A percentile compares a stretch with the other conserved stretches of the same genome.
Conservation (phyloP, 192 early-diverging fungal genomes). For the Umbelopsis ramanniana region DNA sequence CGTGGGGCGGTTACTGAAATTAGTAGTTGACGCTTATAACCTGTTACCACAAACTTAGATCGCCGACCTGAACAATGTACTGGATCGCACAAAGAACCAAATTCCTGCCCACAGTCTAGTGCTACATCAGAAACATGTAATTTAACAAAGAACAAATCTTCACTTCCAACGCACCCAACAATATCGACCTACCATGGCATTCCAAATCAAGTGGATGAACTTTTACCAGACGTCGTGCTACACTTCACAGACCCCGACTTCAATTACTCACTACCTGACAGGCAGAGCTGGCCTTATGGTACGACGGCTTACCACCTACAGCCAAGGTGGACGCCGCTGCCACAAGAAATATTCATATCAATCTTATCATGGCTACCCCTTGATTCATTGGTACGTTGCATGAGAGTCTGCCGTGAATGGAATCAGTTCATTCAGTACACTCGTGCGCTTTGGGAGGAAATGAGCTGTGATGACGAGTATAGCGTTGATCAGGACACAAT, state of each 20-base stretch:
- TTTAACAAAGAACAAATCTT: too few relatives aligned
- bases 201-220: not conserved
- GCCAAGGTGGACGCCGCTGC: not conserved
- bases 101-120: too few relatives aligned
- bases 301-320: not conserved
- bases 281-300: not conserved
- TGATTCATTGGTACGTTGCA: conserved; percentile 5
- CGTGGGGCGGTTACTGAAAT: too few relatives aligned
- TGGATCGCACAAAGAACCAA: too few relatives aligned
- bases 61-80: too few relatives aligned
- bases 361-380: not conserved
- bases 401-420: not conserved
- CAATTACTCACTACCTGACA: not conserved
- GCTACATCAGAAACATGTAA: too few relatives aligned
- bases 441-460: not conserved
- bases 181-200: too few relatives aligned
- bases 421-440: not conserved
- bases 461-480: not conserved
- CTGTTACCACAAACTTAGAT: too few relatives aligned
- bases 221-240: not conserved
- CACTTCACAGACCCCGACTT: not conserved
- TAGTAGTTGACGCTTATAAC: too few relatives aligned
- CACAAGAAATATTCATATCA: not conserved
- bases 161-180: too few relatives aligned
- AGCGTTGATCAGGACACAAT: not conserved